Percentiles rank a stretch among this genome's conserved stretches.
Conservation (phyloP, 2,329 filamentous ascomycete genomes). For the Huntiella decipiens region DNA sequence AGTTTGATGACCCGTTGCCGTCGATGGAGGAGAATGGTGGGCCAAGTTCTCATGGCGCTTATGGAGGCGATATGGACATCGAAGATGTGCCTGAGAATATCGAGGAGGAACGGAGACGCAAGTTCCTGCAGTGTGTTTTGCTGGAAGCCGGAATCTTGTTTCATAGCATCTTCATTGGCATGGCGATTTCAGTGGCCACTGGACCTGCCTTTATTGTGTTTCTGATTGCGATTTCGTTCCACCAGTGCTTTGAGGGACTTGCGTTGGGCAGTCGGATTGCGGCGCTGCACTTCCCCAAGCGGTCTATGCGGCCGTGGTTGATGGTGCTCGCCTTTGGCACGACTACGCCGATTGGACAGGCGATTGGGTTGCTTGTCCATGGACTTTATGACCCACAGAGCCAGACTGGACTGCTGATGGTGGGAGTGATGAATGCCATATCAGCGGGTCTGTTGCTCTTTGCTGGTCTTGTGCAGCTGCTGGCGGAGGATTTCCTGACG, state of each 20-base stretch:
- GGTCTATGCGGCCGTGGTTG: slow-evolving; percentile 60
- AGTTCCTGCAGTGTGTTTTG: slow-evolving; percentile 58
- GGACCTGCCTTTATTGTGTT: slow-evolving; percentile 65
- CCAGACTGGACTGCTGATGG: slow-evolving; percentile 57
- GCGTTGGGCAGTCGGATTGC: slow-evolving; percentile 69
- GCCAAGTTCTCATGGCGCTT: slow-evolving; percentile 13
- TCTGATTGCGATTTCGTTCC: slow-evolving; percentile 62
- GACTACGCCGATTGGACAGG: slow-evolving; percentile 68
- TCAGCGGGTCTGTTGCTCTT: slow-evolving; percentile 65
- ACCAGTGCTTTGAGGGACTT: slow-evolving; percentile 77
- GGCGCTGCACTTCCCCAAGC: slow-evolving; percentile 56
- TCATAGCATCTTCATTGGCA: slow-evolving; percentile 72
- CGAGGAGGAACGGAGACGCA: slow-evolving; percentile 42
- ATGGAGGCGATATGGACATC: slow-evolving; percentile 12
- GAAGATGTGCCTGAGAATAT: slow-evolving; percentile 8
- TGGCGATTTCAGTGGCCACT: slow-evolving; percentile 66
- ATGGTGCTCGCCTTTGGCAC: slow-evolving; percentile 62
- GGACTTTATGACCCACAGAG: slow-evolving; percentile 63
- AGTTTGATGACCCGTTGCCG: slow-evolving; percentile 25
- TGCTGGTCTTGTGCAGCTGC: slow-evolving; percentile 63
- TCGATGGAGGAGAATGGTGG: slow-evolving; percentile 13
- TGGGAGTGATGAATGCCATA: slow-evolving; percentile 76
- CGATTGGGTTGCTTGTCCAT: slow-evolving; percentile 60
- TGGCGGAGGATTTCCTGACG: slow-evolving; percentile 67
- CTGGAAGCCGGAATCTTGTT: slow-evolving; percentile 72